Percentiles rank a stretch among this genome's conserved stretches.
These are phyloP conservation scores for Cubamyces sp. DNA, from an alignment of 768 basidiomycete species.

Conservation along the genomic window DNA sequence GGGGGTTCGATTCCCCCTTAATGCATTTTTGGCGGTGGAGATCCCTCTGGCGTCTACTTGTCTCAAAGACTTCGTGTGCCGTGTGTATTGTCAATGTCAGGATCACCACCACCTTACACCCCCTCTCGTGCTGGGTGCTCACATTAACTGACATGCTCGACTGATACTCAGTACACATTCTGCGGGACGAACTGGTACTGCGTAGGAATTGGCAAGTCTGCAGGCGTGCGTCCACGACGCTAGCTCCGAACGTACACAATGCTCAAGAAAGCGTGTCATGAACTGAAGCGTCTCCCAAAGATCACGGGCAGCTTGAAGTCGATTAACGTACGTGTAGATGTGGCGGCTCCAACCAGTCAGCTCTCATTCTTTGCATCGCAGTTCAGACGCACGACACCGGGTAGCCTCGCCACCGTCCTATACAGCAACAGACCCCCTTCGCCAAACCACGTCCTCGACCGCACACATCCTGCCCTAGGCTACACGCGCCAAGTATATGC, in stretches of 20 bases:
- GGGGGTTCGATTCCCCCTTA: constrained; percentile 89
- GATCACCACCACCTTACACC: no score
- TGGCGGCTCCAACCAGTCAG: background rate
- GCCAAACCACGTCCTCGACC: constrained; percentile 17
- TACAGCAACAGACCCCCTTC: constrained; percentile 1
- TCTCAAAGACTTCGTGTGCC: no score
- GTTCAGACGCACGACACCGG: constrained; percentile 49
- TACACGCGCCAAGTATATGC: background rate
- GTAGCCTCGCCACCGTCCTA: constrained; percentile 27
- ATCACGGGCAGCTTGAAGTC: constrained; percentile 30
- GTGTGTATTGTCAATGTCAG: no score
- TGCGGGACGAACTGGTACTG: no score
- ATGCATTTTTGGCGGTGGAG: constrained; percentile 47
- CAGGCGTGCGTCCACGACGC: no score
- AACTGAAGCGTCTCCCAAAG: constrained; percentile 21
- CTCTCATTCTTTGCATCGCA: constrained; percentile 24
- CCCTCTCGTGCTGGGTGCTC: no score
- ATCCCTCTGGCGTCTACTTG: no score
- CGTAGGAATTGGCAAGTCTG: no score
- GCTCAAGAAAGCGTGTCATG: background rate
- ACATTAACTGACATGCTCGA: no score
- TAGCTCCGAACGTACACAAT: background rate
- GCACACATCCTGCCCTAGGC: constrained; percentile 26
- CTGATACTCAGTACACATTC: no score
- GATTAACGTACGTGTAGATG: constrained; percentile 38